These are phyloP conservation scores for Lathyrus aphaca DNA, from an alignment of 306 rosid genomes.

Conservation along the genomic window DNA sequence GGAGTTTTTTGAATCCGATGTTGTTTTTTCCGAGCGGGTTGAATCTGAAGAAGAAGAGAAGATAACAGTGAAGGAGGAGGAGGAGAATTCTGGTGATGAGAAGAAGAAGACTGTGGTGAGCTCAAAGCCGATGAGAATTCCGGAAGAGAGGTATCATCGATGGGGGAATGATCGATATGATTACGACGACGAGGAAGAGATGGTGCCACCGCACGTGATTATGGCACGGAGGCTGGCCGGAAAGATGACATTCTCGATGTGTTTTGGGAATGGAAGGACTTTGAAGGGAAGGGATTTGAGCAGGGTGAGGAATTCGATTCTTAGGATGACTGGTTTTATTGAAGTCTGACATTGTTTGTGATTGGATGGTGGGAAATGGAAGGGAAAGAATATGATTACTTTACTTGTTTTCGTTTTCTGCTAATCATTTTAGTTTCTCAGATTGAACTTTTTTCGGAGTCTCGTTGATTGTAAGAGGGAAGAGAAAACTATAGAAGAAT, in stretches of 20 bases:
- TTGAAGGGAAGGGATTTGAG: constrained; percentile 91
- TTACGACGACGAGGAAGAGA: constrained; percentile 44
- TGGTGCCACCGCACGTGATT: constrained; percentile 88
- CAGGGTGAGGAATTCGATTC: constrained; percentile 78
- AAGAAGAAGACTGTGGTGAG: constrained; percentile 25
- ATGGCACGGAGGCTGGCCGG: constrained; percentile 58
- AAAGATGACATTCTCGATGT: constrained; percentile 73
- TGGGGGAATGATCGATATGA: background rate
- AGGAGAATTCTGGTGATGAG: background rate
- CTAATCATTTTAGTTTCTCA: background rate
- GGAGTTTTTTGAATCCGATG: constrained; percentile 76
- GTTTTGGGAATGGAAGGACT: constrained; percentile 82
- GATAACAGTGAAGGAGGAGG: background rate
- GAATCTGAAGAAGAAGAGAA: background rate
- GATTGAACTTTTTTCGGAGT: constrained; percentile 13
- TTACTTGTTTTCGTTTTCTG: background rate
- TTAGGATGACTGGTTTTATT: constrained; percentile 87
- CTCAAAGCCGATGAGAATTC: constrained; percentile 70
- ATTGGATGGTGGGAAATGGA: constrained; percentile 19
- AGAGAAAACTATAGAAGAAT: background rate
- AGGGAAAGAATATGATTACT: background rate
- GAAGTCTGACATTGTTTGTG: constrained; percentile 43
- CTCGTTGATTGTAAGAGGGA: constrained; percentile 9
- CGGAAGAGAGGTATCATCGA: constrained; percentile 33
- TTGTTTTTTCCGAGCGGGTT: constrained; percentile 51